Conservation (phyloP, 176 grass and related monocot species). For the Chrysopogon serrulatus region DNA sequence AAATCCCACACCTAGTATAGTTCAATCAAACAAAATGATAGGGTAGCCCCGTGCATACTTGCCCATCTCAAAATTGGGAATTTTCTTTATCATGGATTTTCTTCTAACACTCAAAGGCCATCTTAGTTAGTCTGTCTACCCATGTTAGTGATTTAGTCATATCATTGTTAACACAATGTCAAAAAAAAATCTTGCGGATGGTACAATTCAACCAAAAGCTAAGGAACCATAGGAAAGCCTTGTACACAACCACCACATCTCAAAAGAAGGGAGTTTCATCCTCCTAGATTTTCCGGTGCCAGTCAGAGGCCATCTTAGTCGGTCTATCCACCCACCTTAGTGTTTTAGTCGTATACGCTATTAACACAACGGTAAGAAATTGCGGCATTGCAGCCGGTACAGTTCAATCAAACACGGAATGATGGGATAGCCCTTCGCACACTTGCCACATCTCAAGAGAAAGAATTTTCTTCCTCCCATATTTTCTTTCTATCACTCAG, state of each 20-base stretch:
- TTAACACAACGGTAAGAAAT: not conserved
- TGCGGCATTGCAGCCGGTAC: rapidly evolving
- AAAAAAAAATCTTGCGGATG: no score
- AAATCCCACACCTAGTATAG: no score
- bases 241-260: no score
- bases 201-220: no score
- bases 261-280: no score
- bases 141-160: no score
- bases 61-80: no score
- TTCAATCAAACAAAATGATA: no score
- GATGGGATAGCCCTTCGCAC: not conserved
- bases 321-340: no score
- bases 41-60: not conserved
- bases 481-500: not conserved
- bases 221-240: no score
- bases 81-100: not conserved
- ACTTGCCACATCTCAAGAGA: not conserved
- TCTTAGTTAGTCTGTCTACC: not conserved
- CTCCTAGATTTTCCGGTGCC: not conserved
- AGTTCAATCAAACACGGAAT: not conserved
- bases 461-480: not conserved
- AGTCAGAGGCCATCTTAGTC: not conserved
- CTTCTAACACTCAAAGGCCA: not conserved
- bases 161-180: no score
- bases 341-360: not conserved